Percentiles rank a stretch among this genome's conserved stretches.
Evolutionary conservation across 2,329 filamentous ascomycete species (phyloP).

Genomic region (Ophiostoma piceae): DNA sequence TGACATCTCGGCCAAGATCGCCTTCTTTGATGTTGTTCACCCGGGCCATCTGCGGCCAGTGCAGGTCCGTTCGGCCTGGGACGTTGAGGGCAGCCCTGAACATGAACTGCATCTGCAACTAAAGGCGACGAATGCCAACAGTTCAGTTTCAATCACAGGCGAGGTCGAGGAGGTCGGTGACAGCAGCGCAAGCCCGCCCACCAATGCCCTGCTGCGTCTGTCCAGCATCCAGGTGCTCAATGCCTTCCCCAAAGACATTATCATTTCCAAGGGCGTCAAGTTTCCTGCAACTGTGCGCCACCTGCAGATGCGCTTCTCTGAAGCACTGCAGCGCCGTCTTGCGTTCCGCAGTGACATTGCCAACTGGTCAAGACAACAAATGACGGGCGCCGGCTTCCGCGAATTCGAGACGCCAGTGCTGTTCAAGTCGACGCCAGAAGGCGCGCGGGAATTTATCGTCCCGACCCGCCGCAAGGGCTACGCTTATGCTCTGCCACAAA

Average conservation of each 20-base stretch:
- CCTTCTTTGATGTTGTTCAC: constrained; percentile 58
- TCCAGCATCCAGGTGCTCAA: constrained; percentile 63
- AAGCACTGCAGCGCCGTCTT: constrained; percentile 61
- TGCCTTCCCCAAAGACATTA: constrained; percentile 66
- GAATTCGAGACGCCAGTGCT: constrained; percentile 90
- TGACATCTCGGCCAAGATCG: constrained; percentile 62
- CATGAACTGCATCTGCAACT: constrained; percentile 40
- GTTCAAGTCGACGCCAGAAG: constrained; percentile 97
- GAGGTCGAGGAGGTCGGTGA: constrained; percentile 27
- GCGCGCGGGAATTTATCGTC: constrained; percentile 89
- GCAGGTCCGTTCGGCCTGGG: constrained; percentile 42
- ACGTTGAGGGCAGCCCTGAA: constrained; percentile 36
- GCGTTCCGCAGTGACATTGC: constrained; percentile 55
- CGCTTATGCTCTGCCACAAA: constrained; percentile 90
- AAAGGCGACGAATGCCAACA: constrained; percentile 45
- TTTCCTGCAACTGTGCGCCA: constrained; percentile 74
- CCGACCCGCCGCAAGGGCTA: constrained; percentile 70
- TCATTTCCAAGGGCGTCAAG: constrained; percentile 66
- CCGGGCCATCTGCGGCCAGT: constrained; percentile 31
- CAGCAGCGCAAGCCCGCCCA: background rate
- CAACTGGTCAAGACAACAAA: constrained; percentile 23
- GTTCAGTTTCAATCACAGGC: constrained; percentile 49
- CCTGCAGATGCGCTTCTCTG: constrained; percentile 75
- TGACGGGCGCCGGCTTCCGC: constrained; percentile 49
- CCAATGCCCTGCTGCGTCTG: constrained; percentile 37